Base-by-base conservation (phyloP, 768 basidiomycete species). In the Epithele typhae region DNA sequence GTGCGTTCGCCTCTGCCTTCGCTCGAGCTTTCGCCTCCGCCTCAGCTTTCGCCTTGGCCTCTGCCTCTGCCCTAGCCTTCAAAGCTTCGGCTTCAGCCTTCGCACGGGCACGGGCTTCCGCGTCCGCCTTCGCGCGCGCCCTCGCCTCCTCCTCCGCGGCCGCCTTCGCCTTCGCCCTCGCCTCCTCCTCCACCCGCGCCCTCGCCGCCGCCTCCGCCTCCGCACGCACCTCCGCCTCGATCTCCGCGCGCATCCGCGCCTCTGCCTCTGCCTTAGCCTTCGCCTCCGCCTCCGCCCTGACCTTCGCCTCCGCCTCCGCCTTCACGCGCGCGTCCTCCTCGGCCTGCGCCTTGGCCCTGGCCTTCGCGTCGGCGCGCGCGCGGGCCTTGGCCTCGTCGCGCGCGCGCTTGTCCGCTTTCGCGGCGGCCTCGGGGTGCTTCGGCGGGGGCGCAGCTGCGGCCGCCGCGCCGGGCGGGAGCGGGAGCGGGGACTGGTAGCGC, bases 401-500 rank as follows among this genome's bases (percentile, higher is more conserved):
- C 30, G 30, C 30, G 9, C 15, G 30, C 9, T 9, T n/a, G n/a
- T n/a, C n/a, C n/a, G n/a, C n/a, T 14, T 30, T 30, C 8, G 27
- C 27, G 27, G 7, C 27, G 8, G 27, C 27, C 27, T 30, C 27
- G 12, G 23, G 18, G 25, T 34, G 46, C 32, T 24, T 36, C 4
- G 50, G 41, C 21, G 35, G 36, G 1, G 36, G 50, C n/a, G 19
- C 40, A 5, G 37, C 22, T 6, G 53, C 49, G 15, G 19, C 40
- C 12, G 37, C 22, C 11, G 53, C 49, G 14, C 50, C 59, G 45
- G 53, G 43, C 12, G 80, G 81, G 8, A 81, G 67, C 3, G 79
- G 79, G 14, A 82, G 63, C 14, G 81, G 78, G 0, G 73, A 65
- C 37, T 73, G 69, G 59, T 82, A 83, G 17, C 79, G 73, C 18